A percentile compares a stretch with the other conserved stretches of the same genome.
Evolutionary conservation across 306 rosid genomes (phyloP).

Genomic region (Vigna trinervia): DNA sequence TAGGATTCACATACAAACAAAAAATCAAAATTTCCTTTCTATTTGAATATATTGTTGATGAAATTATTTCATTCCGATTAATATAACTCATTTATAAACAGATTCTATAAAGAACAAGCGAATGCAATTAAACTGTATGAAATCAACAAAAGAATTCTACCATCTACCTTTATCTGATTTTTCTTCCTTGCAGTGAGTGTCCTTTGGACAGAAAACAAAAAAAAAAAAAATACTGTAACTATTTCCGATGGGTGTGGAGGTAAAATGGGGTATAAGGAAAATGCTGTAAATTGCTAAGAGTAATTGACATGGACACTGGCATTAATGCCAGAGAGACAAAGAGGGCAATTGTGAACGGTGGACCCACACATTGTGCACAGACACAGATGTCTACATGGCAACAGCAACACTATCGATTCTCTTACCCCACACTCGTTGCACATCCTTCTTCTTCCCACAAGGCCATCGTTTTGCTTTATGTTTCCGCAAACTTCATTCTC

Average conservation of each 20-base stretch:
- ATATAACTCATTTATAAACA: too few relatives aligned
- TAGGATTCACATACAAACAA: background rate
- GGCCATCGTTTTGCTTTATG: background rate
- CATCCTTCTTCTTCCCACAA: constrained; percentile 41
- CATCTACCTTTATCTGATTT: background rate
- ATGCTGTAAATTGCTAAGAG: constrained; percentile 43
- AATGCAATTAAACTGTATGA: background rate
- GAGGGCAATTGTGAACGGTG: constrained; percentile 61
- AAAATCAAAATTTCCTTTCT: background rate
- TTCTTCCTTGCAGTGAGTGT: constrained; percentile 16
- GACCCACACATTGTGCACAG: constrained; percentile 80
- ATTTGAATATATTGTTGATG: background rate
- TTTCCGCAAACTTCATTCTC: background rate
- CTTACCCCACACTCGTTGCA: constrained; percentile 66
- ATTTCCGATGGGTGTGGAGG: background rate
- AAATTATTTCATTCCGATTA: background rate
- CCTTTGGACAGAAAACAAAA: constrained; percentile 23
- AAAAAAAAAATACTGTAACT: background rate
- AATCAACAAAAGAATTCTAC: constrained; percentile 40
- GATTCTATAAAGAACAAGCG: background rate
- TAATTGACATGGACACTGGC: constrained; percentile 86
- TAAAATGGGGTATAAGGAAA: background rate
- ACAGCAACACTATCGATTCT: constrained; percentile 71
- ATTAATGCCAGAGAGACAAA: constrained; percentile 62
- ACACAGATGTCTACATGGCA: constrained; percentile 93